Base-by-base conservation (phyloP, 768 basidiomycete species). In the Coprinopsis strossmayeri region DNA sequence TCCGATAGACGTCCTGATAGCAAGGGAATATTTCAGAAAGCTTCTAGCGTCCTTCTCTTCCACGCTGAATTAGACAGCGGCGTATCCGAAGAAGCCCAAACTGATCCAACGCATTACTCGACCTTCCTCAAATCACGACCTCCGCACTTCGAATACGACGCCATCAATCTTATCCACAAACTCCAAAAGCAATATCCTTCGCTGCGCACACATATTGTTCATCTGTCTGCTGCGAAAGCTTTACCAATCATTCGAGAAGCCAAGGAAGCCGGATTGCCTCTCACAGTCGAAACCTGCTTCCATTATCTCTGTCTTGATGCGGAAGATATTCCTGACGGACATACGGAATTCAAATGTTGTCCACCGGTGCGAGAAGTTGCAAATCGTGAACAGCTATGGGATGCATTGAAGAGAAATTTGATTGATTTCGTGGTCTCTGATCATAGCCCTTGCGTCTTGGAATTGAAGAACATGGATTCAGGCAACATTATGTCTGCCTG, bases 251-350 rank as follows among this genome's bases (percentile, higher is more conserved):
- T 98, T 51, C 78, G 79, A 34, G 71, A 77, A 40, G 92, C 93
- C 3, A 82, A 74, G 57, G 62, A 69, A 1, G 68, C 77, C 1
- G 81, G 85, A 0, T 65, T 81, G 27, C 82, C 83, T 7, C 69
- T 99, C 45, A 91, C 92, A 0, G 90, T 92, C 43, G 95, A 99
- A 72, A 99, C 95, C 0, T 97, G 94, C 65, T 97, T 95, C 68
- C 95, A 99, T 65, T 99, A 99, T 68, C 80, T 97, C 18, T 82
- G 82, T 56, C 78, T 96, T 5, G 70, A 77, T 34, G 76, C 91
- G 0, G 77, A 81, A 46, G 67, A 78, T 40, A 84, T 96, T 50
- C 91, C 90, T 3, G 62, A 76, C 49, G 85, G 86, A 9, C 78
- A 67, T 20, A 84, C 93, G 43, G 84, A 93, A 63, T 94, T 91